Conservation (phyloP, 352 stramenopile species). For the Phytophthora megakarya region DNA sequence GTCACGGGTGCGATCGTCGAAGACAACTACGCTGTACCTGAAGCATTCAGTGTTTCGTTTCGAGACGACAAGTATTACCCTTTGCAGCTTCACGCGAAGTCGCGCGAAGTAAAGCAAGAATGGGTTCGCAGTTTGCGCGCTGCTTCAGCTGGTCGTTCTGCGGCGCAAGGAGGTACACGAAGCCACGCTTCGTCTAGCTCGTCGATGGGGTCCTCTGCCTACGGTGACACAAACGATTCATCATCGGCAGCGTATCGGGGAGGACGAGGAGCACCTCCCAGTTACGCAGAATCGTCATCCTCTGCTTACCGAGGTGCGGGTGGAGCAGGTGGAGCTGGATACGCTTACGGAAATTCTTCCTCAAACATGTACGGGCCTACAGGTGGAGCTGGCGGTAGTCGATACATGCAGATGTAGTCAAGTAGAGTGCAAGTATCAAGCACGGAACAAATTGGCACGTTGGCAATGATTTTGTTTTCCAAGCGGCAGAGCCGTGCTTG, state of each 20-base stretch:
- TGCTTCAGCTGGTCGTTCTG: constrained; percentile 39
- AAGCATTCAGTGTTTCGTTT: constrained; percentile 86
- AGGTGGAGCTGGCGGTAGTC: constrained; percentile 32
- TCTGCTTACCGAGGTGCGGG: constrained; percentile 25
- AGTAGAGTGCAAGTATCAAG: constrained; percentile 12
- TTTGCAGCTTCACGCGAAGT: constrained; percentile 84
- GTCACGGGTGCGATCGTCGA: constrained; percentile 75
- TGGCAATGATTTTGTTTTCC: constrained; percentile 20
- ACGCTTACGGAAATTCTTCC: constrained; percentile 32
- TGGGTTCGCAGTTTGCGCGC: constrained; percentile 81
- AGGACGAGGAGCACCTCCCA: constrained; percentile 16
- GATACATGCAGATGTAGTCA: constrained; percentile 58
- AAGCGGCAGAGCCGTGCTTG: constrained; percentile 3
- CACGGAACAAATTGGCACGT: constrained; percentile 13
- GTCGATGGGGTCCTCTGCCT: constrained; percentile 30
- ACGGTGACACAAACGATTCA: constrained; percentile 23
- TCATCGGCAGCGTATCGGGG: constrained; percentile 15
- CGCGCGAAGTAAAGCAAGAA: constrained; percentile 72
- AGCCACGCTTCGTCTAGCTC: constrained; percentile 35
- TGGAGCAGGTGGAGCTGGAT: constrained; percentile 11
- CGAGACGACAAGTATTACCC: constrained; percentile 81
- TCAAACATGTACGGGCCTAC: constrained; percentile 36
- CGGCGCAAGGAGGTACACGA: constrained; percentile 21
- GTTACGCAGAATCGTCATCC: constrained; percentile 26
- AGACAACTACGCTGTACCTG: constrained; percentile 75